Evolutionary conservation across 768 basidiomycete genomes (phyloP).

Genomic region (Amanita pallidorosea): DNA sequence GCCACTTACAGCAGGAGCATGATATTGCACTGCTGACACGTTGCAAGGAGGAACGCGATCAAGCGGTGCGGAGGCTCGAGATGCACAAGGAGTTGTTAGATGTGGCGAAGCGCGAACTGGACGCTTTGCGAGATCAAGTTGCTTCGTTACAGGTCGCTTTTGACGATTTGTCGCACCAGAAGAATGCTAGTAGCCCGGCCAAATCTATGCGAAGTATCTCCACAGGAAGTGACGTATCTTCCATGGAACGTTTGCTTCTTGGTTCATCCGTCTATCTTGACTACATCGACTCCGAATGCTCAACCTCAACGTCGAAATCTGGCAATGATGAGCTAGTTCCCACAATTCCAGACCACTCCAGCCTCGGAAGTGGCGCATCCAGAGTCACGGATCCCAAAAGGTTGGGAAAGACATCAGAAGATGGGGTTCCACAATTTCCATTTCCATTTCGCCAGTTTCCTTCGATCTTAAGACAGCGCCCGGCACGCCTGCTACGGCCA

Average conservation of each 20-base stretch:
- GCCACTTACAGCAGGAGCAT: slow-evolving; percentile 2
- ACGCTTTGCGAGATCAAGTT: neutral
- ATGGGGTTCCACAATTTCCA: neutral
- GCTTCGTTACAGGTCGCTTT: neutral
- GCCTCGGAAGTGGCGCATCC: slow-evolving; percentile 13
- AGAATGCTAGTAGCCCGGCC: neutral
- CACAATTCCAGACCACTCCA: slow-evolving; percentile 33
- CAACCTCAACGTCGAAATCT: neutral
- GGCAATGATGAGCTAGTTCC: slow-evolving; percentile 10
- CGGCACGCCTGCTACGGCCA: neutral
- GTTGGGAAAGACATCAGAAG: neutral
- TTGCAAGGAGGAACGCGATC: neutral
- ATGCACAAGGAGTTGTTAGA: neutral
- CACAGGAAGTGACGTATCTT: neutral
- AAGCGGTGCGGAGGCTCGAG: neutral
- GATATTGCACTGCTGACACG: neutral
- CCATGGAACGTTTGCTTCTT: neutral
- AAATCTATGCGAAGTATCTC: neutral
- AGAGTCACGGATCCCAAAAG: neutral
- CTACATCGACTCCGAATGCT: neutral
- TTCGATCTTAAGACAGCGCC: neutral
- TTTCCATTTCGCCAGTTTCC: neutral
- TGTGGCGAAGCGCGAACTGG: neutral
- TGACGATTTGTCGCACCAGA: neutral
- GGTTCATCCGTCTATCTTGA: slow-evolving; percentile 1